Evolutionary conservation across 306 rosid genomes (phyloP).

Genomic region (Glycine latifolia): DNA sequence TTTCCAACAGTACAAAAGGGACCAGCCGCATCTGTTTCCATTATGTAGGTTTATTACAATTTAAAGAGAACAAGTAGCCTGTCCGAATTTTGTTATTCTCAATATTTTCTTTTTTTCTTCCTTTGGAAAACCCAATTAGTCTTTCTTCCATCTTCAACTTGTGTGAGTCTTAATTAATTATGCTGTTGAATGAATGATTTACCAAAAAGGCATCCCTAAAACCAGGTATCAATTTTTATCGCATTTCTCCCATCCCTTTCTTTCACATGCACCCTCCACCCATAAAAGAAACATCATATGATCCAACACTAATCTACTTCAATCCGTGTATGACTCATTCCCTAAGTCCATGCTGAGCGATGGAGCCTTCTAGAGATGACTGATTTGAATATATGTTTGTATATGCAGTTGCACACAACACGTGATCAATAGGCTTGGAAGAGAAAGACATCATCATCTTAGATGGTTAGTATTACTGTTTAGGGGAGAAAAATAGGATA

Average conservation of each 20-base stretch:
- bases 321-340: too few relatives aligned
- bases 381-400: conserved; percentile 35
- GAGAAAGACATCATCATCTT: conserved; percentile 24
- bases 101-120: not conserved
- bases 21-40: conserved; percentile 64
- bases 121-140: not conserved
- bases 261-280: not conserved
- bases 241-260: not conserved
- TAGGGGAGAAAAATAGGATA: not conserved
- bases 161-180: conserved; percentile 27
- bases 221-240: conserved; percentile 3
- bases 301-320: conserved; percentile 20
- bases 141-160: conserved; percentile 10
- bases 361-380: not conserved
- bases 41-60: conserved; percentile 60
- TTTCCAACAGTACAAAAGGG: conserved; percentile 65
- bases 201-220: conserved; percentile 37
- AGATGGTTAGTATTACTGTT: conserved; percentile 41
- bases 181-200: conserved; percentile 24
- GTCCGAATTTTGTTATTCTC: conserved; percentile 51
- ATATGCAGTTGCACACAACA: conserved; percentile 37
- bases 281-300: conserved; percentile 12
- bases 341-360: not conserved
- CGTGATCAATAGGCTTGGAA: conserved; percentile 27
- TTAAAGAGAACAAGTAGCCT: conserved; percentile 54